Conservation (phyloP, 768 basidiomycete species). For the Mycena capillaripes region DNA sequence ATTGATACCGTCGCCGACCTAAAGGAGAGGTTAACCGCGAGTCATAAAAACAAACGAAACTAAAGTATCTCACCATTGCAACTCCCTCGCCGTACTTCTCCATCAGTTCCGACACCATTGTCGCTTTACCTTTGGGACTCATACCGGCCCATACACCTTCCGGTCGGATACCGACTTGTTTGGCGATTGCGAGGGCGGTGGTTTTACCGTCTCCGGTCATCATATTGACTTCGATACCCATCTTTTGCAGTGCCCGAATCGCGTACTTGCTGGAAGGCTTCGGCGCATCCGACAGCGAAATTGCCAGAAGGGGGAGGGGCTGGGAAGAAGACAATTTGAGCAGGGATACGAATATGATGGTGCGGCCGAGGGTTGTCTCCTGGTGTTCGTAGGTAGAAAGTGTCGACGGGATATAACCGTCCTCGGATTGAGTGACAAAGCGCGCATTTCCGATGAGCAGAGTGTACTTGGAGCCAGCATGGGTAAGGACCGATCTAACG, state of each 20-base stretch:
- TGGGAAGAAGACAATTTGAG: constrained; percentile 54
- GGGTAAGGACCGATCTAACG: constrained; percentile 76
- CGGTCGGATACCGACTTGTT: constrained; percentile 87
- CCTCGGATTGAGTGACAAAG: constrained; percentile 73
- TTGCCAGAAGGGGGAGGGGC: constrained; percentile 77
- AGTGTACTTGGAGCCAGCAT: constrained; percentile 66
- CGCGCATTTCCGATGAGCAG: constrained; percentile 83
- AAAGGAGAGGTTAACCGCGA: constrained; percentile 13
- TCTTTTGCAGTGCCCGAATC: constrained; percentile 81
- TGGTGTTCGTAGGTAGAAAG: constrained; percentile 76
- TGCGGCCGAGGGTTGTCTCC: constrained; percentile 82
- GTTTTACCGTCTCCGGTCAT: constrained; percentile 93
- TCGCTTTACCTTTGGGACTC: constrained; percentile 96
- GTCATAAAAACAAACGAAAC: not conserved
- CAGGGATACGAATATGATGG: constrained; percentile 90
- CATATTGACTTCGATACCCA: constrained; percentile 95
- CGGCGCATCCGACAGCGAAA: constrained; percentile 90
- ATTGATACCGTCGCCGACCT: constrained; percentile 99
- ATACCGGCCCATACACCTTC: constrained; percentile 92
- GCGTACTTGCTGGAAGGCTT: constrained; percentile 90
- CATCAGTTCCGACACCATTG: constrained; percentile 85
- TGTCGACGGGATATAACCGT: constrained; percentile 67
- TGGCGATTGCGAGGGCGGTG: constrained; percentile 91
- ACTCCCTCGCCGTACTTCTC: constrained; percentile 79
- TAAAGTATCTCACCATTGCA: constrained; percentile 80